Percentiles rank a stretch among this genome's conserved stretches.
Conservation (phyloP, 164 flowering plant species). For the Vitis amurensis region DNA sequence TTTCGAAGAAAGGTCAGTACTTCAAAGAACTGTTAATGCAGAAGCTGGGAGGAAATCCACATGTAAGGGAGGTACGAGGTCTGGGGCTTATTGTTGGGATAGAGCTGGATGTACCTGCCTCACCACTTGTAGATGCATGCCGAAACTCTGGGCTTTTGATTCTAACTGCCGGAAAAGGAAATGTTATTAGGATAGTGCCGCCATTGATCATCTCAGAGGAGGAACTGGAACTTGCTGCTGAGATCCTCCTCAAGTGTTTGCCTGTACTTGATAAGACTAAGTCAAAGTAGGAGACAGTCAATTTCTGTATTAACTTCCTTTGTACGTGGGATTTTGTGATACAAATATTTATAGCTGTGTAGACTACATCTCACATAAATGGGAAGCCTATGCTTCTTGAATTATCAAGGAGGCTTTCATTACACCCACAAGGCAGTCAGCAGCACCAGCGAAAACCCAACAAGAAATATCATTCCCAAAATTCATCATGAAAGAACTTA, state of each 20-base stretch:
- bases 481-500: no score
- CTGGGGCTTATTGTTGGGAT: constrained; percentile 77
- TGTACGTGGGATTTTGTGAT: no score
- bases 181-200: constrained; percentile 82
- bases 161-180: constrained; percentile 91
- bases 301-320: no score
- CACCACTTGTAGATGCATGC: constrained; percentile 79
- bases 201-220: constrained; percentile 78
- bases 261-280: constrained; percentile 45
- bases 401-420: no score
- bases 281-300: neutral
- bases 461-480: no score
- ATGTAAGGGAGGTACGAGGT: constrained; percentile 79
- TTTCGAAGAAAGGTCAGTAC: constrained; percentile 64
- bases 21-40: constrained; percentile 45
- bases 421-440: no score
- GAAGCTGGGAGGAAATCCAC: constrained; percentile 58
- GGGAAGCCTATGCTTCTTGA: no score
- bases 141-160: constrained; percentile 72
- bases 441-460: no score
- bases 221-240: constrained; percentile 63
- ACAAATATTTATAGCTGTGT: no score
- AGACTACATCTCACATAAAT: no score
- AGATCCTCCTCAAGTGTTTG: constrained; percentile 49
- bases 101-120: constrained; percentile 77